Evolutionary conservation across 164 flowering plant genomes (phyloP), one percentile per base, ranked within the genome.

Genomic region (Annona squamosa): DNA sequence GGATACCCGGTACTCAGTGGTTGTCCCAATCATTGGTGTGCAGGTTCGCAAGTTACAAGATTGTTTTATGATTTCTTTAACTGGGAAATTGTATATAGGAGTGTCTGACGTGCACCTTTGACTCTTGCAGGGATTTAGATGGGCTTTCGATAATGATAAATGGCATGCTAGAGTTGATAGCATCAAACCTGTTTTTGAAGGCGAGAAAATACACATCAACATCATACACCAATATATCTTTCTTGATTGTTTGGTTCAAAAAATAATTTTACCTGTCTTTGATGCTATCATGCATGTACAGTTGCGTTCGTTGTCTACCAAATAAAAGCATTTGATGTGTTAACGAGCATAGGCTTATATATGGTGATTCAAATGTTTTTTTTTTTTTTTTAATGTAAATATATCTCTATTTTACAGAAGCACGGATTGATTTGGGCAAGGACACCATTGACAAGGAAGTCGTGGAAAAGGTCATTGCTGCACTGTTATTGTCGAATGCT

Each of bases 101-200:
- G 37, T 26, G 37, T 26, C 37, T 26, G 37, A 26, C 3, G 3
- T 47, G 46, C 43, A 13, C 37, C 42, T 72, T 1, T 46, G 67
- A 56, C 71, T 37, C 4, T 76, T 80, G 79, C 69, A 93, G 98
- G 97, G 95, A 17, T 96, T 96, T 78, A 83, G 85, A 47, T 93
- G 99, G 99, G 98, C 98, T 67, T 77, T 93, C 68, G 99, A 93
- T 37, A 85, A 92, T 73, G 88, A 92, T 74, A 85, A 82, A 84
- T 96, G 97, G 97, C 95, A 96, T 48, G 97, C 78, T 79, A 88
- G 98, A 74, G 99, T 89, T 64, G 85, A 92, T 75, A 92, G 96
- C 78, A 86, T 96, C 77, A 96, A 86, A 84, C 76, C 89, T 63
- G 82, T 93, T 26, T 96, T 96, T 87, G 93, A 90, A 88, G 97